Evolutionary conservation across 2,329 filamentous ascomycete species (phyloP), one percentile per base, ranked within the genome.

Genomic region (Albophoma yamanashiensis): DNA sequence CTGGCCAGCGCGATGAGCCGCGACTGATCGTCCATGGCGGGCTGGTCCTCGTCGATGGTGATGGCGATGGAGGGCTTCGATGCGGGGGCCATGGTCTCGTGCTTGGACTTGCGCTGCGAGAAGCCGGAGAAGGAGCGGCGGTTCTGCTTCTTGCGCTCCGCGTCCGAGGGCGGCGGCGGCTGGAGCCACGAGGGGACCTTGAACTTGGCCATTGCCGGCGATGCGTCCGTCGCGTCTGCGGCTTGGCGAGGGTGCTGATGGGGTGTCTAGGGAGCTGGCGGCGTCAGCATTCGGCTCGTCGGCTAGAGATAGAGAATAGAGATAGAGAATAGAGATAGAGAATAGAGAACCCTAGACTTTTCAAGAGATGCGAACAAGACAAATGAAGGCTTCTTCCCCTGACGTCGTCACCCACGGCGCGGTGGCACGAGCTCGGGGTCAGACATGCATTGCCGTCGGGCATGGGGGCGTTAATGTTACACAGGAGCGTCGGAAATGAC

Each of bases 1-100:
- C 72, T 73, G 2, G 80, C 79, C n/a, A 83, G 69, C 34, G 70
- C 68, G 17, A 77, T 64, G 70, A 83, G 74, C 31, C 70, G 73
- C 2, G 76, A 76, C 14, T 73, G 67, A 4, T 73, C 67, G 4
- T 56, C 63, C 52, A 55, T 38, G 17, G 42, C 66, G 42, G 57
- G 45, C 27, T 34, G 55, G 31, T 27, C 9, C 34, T 57, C 42
- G 17, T 57, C 57, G 36, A 22, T 6, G 11, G 50, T 4, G 27
- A 50, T 45, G 20, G 57, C 14, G 38, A 55, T 17, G 15, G 58
- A 56, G n/a, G 56, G n/a, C 36, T 64, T 58, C n/a, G 59, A 12
- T 4, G 8, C 20, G 27, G 15, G 27, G 7, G 40, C 1, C 43
- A 25, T 8, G 15, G 58, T 34, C 42, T 61, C 62, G 42, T 65